These are phyloP conservation scores for Phaseolus coccineus DNA, from an alignment of 331 rosid species.

Conservation along the genomic window DNA sequence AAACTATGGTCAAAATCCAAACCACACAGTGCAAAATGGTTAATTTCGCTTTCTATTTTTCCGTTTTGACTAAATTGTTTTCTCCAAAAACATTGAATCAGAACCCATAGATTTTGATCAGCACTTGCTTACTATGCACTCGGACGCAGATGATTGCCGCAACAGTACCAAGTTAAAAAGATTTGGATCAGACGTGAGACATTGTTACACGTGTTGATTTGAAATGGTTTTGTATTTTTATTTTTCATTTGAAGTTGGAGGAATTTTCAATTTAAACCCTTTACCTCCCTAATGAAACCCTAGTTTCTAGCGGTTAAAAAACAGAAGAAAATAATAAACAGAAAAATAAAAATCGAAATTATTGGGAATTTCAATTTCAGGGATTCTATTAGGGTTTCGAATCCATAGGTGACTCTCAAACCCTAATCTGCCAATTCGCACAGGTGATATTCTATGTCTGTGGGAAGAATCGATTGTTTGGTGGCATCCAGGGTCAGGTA, in stretches of 20 bases:
- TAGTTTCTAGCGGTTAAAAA: conserved; percentile 67
- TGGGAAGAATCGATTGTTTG: conserved; percentile 41
- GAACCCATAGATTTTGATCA: not conserved
- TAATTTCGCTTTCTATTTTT: not conserved
- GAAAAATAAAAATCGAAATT: conserved; percentile 29
- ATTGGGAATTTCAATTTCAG: conserved; percentile 46
- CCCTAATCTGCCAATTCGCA: conserved; percentile 54
- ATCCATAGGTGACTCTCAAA: conserved; percentile 48
- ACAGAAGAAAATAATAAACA: conserved; percentile 11
- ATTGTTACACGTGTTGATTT: conserved; percentile 37
- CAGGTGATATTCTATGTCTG: conserved; percentile 54
- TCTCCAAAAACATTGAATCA: not conserved
- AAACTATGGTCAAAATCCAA: not conserved
- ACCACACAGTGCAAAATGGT: not conserved
- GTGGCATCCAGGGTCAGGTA: conserved; percentile 58
- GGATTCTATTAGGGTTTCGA: conserved; percentile 69
- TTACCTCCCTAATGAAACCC: conserved; percentile 68
- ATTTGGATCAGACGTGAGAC: conserved; percentile 9
- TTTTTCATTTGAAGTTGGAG: conserved; percentile 26
- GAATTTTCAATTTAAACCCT: conserved; percentile 68
- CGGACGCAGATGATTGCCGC: conserved; percentile 2
- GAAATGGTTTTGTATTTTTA: not conserved
- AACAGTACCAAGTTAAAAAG: not conserved
- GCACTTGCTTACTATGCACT: not conserved
- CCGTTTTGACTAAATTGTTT: not conserved